Conservation (phyloP, 1,139 yeast genomes). For the Kurtzmaniella quercitrusa region DNA sequence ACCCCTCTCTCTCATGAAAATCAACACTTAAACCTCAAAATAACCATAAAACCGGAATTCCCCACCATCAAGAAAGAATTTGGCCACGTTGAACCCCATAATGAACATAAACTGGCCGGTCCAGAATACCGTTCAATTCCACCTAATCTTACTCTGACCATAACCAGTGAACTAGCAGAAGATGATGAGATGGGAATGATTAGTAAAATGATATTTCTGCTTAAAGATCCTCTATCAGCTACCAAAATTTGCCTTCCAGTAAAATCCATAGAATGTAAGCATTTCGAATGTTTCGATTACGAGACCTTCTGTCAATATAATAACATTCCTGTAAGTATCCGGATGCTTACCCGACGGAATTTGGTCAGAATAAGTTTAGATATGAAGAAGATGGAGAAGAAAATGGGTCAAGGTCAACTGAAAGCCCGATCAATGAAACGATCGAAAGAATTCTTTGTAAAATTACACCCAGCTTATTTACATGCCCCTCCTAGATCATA, state of each 20-base stretch:
- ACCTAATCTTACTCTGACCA: conserved; percentile 18
- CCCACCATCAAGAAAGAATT: not conserved
- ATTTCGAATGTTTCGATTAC: conserved; percentile 47
- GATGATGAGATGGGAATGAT: conserved; percentile 23
- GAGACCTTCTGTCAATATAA: conserved; percentile 40
- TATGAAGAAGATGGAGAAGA: conserved; percentile 19
- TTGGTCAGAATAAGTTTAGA: conserved; percentile 22
- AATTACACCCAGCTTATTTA: conserved; percentile 2
- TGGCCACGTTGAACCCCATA: not conserved
- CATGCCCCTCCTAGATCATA: conserved; percentile 16
- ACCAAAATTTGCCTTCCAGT: conserved; percentile 38
- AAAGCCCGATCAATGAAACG: not conserved
- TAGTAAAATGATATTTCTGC: conserved; percentile 25
- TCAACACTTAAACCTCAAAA: not conserved
- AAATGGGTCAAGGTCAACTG: conserved; percentile 1
- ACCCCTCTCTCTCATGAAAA: too few relatives aligned
- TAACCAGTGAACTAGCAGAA: conserved; percentile 20
- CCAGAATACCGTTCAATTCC: conserved; percentile 23
- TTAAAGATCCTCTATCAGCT: conserved; percentile 32
- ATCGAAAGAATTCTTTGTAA: conserved; percentile 5
- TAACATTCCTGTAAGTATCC: conserved; percentile 29
- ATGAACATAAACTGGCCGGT: not conserved
- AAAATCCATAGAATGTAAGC: conserved; percentile 33
- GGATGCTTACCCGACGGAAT: conserved; percentile 23
- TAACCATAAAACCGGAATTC: not conserved